Conservation (phyloP, 768 basidiomycete species). For the Candolleomyces efflorescens region DNA sequence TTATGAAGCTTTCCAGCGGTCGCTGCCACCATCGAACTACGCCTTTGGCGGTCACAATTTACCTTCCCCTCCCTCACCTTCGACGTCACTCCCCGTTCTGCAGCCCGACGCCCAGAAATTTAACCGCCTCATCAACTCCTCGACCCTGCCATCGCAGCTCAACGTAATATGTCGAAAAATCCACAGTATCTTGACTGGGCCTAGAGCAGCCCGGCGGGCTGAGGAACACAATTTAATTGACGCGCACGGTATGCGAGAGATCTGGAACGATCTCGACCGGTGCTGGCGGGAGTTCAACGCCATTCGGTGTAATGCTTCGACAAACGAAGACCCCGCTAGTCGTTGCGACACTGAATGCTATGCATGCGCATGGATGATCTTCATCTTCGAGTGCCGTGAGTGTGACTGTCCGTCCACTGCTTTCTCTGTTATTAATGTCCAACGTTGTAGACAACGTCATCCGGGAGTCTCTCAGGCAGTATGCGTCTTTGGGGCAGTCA, state of each 20-base stretch:
- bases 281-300: conserved; percentile 84
- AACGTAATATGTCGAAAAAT: conserved; percentile 75
- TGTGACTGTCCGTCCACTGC: conserved; percentile 41
- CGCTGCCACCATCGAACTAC: conserved; percentile 41
- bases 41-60: conserved; percentile 21
- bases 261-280: conserved; percentile 81
- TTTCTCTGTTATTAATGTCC: conserved; percentile 5
- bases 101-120: conserved; percentile 33
- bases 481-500: conserved; percentile 11
- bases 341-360: conserved; percentile 49
- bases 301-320: conserved; percentile 37
- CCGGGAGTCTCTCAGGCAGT: conserved; percentile 75
- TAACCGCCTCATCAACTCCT: conserved; percentile 52
- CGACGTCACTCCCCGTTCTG: neutral
- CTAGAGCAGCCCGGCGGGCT: conserved; percentile 58
- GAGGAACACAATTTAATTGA: conserved; percentile 55
- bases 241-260: conserved; percentile 60
- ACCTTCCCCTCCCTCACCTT: conserved; percentile 30
- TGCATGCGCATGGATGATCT: conserved; percentile 87
- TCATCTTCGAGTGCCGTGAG: conserved; percentile 87
- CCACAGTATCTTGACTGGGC: conserved; percentile 75
- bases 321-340: conserved; percentile 28
- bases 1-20: conserved; percentile 64
- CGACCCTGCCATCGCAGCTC: conserved; percentile 70
- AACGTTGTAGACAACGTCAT: conserved; percentile 68